Evolutionary conservation across 305 asterid genomes (phyloP).

Genomic region (Solanum hybrid): DNA sequence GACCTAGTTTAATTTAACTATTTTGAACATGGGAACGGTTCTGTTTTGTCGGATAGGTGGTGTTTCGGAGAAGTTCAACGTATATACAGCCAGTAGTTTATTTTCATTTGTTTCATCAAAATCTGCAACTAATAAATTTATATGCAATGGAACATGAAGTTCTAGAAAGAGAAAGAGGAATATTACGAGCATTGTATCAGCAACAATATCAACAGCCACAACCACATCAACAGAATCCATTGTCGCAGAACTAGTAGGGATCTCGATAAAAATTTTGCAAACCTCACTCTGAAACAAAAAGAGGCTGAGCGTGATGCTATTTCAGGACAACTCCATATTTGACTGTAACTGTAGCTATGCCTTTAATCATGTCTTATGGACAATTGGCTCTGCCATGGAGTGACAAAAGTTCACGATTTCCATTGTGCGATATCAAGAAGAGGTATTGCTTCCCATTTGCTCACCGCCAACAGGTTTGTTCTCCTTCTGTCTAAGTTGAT

Average conservation of each 20-base stretch:
- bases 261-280: background rate
- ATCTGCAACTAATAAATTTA: background rate
- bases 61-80: too few species aligned
- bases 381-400: slow-evolving; percentile 2
- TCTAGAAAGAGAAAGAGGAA: slow-evolving; percentile 51
- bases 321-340: slow-evolving; percentile 5
- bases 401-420: background rate
- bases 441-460: background rate
- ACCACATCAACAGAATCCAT: slow-evolving; percentile 19
- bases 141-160: slow-evolving; percentile 66
- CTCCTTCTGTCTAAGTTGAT: too few species aligned
- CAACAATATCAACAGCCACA: slow-evolving; percentile 27
- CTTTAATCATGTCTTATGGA: background rate
- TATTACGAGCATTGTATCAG: slow-evolving; percentile 39
- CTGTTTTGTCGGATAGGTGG: too few species aligned
- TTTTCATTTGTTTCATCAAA: too few species aligned
- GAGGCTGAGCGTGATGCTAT: background rate
- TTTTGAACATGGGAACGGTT: too few species aligned
- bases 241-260: background rate
- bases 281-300: slow-evolving; percentile 3
- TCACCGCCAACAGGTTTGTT: too few species aligned
- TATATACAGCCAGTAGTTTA: too few species aligned
- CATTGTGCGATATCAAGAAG: slow-evolving; percentile 7
- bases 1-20: too few species aligned
- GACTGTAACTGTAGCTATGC: background rate